Base-by-base conservation (phyloP, 176 grass and related monocot genomes). In the Avena atlantica region DNA sequence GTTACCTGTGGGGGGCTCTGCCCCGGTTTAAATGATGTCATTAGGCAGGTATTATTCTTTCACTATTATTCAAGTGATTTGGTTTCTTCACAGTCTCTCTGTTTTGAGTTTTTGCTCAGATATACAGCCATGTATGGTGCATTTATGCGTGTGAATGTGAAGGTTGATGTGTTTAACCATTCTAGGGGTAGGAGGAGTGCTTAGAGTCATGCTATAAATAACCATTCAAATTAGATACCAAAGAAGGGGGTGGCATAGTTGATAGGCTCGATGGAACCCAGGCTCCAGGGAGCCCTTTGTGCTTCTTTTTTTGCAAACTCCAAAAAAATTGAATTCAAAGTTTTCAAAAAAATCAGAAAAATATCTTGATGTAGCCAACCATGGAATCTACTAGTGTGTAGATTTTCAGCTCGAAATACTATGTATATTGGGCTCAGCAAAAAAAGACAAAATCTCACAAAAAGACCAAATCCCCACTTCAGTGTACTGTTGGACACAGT, bases 11-110 rank as follows among this genome's bases (percentile, higher is more conserved):
- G 96, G 75, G 96, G 96, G 37, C 93, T 98, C 68, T 95, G 93
- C 76, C 96, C 96, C 45, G 96, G 96, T 87, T 89, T 98, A 86
- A 98, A 98, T 82, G 96, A 98, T 94, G 96, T 95, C 84, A 95
- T 95, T 81, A 89, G 96, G 83, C 96, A 98, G 90, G 96, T 98
- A 85, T 80, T 83, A 31, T 42, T 68, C 48, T 89, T 75, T 49
- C 31, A 48, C 23, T 49, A 56, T 67, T 75, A 48, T 20, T 75
- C 34, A 58, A 68, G 8, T 78, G 36, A 49, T 69, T 48, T 85
- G 45, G 31, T 34, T 42, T 31, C 55, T 44, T 80, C 62, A 45
- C 11, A 45, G 24, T 82, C 16, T 45, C 70, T n/a, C 0, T 45
- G 2, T 48, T 8, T 34, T 49, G 16, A 66, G 37, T 76, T 65